These are phyloP conservation scores for Microbotryomycetes sp. DNA, from an alignment of 1,284 basidiomycete species.

Conservation along the genomic window DNA sequence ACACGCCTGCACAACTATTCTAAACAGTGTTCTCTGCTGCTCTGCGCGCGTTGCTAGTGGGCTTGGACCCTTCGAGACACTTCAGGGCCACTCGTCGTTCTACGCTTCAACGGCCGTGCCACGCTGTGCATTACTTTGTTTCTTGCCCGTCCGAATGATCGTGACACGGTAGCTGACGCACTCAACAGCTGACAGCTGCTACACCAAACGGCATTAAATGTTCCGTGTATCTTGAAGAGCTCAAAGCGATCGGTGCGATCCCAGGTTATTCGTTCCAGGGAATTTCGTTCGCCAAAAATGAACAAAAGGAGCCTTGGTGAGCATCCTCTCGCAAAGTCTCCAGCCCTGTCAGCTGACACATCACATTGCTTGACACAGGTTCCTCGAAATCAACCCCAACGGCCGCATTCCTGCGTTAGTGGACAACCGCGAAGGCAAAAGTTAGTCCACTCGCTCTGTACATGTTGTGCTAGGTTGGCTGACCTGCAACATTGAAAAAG, in stretches of 20 bases:
- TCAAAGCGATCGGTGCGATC: constrained; percentile 8
- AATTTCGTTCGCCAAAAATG: constrained; percentile 9
- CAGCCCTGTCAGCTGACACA: not conserved
- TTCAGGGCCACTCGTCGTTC: no score
- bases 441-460: not conserved
- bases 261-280: constrained; percentile 10
- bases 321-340: not conserved
- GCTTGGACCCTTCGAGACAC: no score
- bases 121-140: not conserved
- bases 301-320: constrained; percentile 20
- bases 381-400: constrained; percentile 21
- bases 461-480: not conserved
- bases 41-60: no score
- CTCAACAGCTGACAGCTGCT: not conserved
- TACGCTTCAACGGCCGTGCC: not conserved
- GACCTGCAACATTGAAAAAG: not conserved
- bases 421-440: constrained; percentile 17
- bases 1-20: no score
- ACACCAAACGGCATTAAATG: constrained; percentile 22
- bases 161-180: no score
- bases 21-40: not conserved
- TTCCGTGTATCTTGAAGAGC: constrained; percentile 8
- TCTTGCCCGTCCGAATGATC: no score
- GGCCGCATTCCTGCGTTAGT: constrained; percentile 27
- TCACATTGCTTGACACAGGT: not conserved